phyloP scores from a whole-genome alignment of 768 basidiomycete species.

The Macrolepiota albuminosa region DNA sequence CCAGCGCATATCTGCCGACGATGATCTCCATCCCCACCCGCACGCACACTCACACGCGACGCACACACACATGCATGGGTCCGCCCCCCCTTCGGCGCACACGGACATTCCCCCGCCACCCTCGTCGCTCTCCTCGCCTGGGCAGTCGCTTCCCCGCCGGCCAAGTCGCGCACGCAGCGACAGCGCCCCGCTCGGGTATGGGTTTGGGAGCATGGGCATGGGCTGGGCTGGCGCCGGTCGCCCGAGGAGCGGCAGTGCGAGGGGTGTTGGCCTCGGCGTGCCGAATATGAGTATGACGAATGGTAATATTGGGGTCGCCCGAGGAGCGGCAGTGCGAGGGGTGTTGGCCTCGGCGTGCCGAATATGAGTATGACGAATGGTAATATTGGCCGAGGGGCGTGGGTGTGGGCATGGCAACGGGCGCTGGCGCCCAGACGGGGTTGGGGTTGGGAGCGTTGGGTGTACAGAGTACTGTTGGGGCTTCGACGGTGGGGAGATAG shows the following conservation, averaged over 20 bases:
- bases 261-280: constrained; percentile 18
- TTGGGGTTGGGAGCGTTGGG: neutral
- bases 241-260: constrained; percentile 48
- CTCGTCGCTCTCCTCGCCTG: constrained; percentile 21
- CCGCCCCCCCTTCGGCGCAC: constrained; percentile 19
- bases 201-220: constrained; percentile 6
- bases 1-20: constrained; percentile 43
- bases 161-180: constrained; percentile 61
- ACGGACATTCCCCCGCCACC: constrained; percentile 19
- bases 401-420: neutral
- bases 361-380: too few relatives aligned
- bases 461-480: neutral
- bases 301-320: constrained; percentile 16
- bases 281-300: constrained; percentile 30
- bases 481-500: neutral
- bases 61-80: constrained; percentile 8
- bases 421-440: neutral
- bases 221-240: constrained; percentile 15
- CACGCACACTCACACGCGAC: neutral
- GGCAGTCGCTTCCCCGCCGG: neutral
- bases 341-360: too few relatives aligned
- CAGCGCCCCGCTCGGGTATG: constrained; percentile 60
- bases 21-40: constrained; percentile 8
- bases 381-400: neutral
- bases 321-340: too few relatives aligned